Percentiles rank a stretch among this genome's conserved stretches.
Evolutionary conservation across 768 basidiomycete species (phyloP).

Genomic region (Mrakia gelida): DNA sequence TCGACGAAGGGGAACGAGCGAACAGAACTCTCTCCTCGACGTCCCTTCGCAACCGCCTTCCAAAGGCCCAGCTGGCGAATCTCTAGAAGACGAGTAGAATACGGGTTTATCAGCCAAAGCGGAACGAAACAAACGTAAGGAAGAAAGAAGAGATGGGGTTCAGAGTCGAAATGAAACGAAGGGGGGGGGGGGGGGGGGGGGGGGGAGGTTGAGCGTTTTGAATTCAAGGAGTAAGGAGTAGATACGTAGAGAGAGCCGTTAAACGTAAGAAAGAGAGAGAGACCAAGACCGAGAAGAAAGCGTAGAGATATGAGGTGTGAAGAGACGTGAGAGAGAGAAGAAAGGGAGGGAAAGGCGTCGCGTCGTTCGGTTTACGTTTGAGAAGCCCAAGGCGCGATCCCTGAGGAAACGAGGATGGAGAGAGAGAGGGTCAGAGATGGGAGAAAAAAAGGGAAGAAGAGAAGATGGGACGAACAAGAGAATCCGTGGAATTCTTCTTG

Average conservation of each 20-base stretch:
- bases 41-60: no score
- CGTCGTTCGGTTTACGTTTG: neutral
- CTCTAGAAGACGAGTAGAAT: no score
- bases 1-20: no score
- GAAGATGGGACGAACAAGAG: slow-evolving; percentile 55
- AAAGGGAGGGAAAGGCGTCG: no score
- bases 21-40: no score
- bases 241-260: neutral
- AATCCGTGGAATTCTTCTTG: slow-evolving; percentile 96
- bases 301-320: neutral
- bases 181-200: no score
- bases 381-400: slow-evolving; percentile 1
- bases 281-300: neutral
- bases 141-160: no score
- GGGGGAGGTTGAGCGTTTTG: no score
- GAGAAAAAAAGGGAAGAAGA: neutral
- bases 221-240: neutral
- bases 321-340: neutral
- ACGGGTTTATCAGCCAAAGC: no score
- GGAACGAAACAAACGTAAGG: no score
- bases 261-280: neutral
- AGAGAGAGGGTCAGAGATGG: neutral
- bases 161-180: neutral
- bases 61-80: no score
- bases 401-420: neutral